A percentile compares a stretch with the other conserved stretches of the same genome.
These are phyloP conservation scores for Mycena haematopus DNA, from an alignment of 768 basidiomycete species.

Conservation along the genomic window DNA sequence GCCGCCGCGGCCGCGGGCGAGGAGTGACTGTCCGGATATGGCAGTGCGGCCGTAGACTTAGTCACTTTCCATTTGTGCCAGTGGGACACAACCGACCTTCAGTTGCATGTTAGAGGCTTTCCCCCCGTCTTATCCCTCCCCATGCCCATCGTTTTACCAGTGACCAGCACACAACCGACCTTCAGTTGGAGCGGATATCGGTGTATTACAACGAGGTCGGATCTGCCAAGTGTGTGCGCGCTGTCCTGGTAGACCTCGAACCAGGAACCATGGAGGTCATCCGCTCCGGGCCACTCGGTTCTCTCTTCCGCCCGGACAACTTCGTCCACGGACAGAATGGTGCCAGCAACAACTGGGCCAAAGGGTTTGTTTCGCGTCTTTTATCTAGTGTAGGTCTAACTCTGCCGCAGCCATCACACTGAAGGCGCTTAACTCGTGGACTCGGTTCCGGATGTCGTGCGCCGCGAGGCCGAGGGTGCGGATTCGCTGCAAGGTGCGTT, in stretches of 20 bases:
- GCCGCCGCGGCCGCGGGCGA: too few relatives aligned
- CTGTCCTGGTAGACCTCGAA: slow-evolving; percentile 96
- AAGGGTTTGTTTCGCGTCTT: slow-evolving; percentile 69
- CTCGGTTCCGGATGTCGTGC: slow-evolving; percentile 95
- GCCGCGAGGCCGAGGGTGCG: slow-evolving; percentile 97
- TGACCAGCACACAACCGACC: slow-evolving; percentile 89
- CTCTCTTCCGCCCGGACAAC: slow-evolving; percentile 96
- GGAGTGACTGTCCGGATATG: too few relatives aligned
- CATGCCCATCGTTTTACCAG: slow-evolving; percentile 53
- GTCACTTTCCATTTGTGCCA: too few relatives aligned
- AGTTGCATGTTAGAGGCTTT: slow-evolving; percentile 44
- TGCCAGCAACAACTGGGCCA: slow-evolving; percentile 99
- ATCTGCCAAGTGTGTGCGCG: slow-evolving; percentile 96
- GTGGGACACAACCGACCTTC: too few relatives aligned
- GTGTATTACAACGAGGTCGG: slow-evolving; percentile 98
- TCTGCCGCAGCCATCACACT: slow-evolving; percentile 68
- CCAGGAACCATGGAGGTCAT: slow-evolving; percentile 96
- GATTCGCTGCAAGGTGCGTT: slow-evolving; percentile 92
- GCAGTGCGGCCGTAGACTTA: too few relatives aligned
- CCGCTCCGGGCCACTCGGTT: slow-evolving; percentile 87
- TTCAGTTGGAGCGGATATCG: slow-evolving; percentile 96
- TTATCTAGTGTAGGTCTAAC: slow-evolving; percentile 14
- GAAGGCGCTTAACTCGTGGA: slow-evolving; percentile 99
- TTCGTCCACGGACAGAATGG: slow-evolving; percentile 98
- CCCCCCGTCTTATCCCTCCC: not conserved